Evolutionary conservation across 23 red algal species (phyloP).

Genomic region (Gracilaria caudata): DNA sequence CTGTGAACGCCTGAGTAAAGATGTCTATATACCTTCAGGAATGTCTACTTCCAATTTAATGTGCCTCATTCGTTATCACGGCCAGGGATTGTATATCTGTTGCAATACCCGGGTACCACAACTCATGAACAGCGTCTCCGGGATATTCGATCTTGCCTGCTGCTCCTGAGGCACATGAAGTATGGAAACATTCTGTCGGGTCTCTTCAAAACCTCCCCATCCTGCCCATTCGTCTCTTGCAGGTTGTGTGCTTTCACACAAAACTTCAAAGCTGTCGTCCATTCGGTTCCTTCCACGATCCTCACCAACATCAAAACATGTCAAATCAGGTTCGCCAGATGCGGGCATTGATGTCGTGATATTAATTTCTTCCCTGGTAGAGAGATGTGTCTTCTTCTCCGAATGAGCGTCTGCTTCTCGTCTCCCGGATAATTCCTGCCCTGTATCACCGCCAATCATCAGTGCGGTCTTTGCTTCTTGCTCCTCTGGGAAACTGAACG

Average conservation of each 20-base stretch:
- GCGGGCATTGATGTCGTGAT: neutral
- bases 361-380: neutral
- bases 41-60: neutral
- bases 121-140: no score
- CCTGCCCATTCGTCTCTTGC: neutral
- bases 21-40: neutral
- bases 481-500: neutral
- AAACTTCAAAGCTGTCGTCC: neutral
- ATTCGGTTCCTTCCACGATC: neutral
- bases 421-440: neutral
- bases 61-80: neutral
- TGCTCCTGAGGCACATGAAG: no score
- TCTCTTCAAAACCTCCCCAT: constrained; percentile 4
- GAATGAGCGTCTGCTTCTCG: neutral
- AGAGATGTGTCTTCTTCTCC: neutral
- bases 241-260: neutral
- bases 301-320: neutral
- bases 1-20: neutral
- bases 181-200: neutral
- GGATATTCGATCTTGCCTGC: neutral
- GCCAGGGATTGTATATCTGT: neutral
- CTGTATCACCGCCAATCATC: no score
- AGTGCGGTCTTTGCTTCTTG: neutral
- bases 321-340: neutral
- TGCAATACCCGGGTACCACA: neutral